Base-by-base conservation (phyloP, 169 alveolate species). In the Plasmodium fragile region DNA sequence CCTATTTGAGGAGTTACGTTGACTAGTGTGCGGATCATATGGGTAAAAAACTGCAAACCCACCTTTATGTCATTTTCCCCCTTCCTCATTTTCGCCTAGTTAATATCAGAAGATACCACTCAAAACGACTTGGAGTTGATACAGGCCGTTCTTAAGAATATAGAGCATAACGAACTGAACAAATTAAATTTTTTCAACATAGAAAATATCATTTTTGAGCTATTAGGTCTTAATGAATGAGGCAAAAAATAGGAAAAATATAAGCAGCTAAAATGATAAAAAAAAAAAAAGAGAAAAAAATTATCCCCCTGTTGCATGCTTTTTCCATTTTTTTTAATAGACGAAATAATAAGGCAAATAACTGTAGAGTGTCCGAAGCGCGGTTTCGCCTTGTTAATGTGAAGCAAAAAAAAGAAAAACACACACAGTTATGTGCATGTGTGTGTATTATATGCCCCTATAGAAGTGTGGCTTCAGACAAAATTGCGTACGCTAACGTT, bases 291-390 rank as follows among this genome's bases (percentile, higher is more conserved):
- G 25, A 81, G 25, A 52, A 30, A 32, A 65, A 65, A 34, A 65
- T 36, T 16, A 45, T 41, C 49, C 69, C 53, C 65, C 49, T 52
- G 10, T 72, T 72, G 32, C 28, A 16, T 72, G 22, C 18, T 32
- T 34, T 72, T 52, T 52, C 32, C 69, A 6, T 25, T 28, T 39
- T 72, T 84, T 84, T 84, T 72, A 11, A 52, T 71, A 84, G 92
- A 84, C 25, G 92, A 84, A 72, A 72, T 73, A 73, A 84, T 84
- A 43, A 45, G 92, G 78, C 92, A 84, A 75, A 72, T 84, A 11
- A 34, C 69, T 72, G 78, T 72, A 32, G 84, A 84, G 39, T 84
- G 83, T 8, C 92, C 92, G 30, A 71, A 84, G 83, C 84, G 92
- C 11, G 92, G 92, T 4, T 84, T 84, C 55, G 73, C 92, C 84